Base-by-base conservation (phyloP, 192 early-diverging fungal genomes). In the Spizellomyces sp. region DNA sequence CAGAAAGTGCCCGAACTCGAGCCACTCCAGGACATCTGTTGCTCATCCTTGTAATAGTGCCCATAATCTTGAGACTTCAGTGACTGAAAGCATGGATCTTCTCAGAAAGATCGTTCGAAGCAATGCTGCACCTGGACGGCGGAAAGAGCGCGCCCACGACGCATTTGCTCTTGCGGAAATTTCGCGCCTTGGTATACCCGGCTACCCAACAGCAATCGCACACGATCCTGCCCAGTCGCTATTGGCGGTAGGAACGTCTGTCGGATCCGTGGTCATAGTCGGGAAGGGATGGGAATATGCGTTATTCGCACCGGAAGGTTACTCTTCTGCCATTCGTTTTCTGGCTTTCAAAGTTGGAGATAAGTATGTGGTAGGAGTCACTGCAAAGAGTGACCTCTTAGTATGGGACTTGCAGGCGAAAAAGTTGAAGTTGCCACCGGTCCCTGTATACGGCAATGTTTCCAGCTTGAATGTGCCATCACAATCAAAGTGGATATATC, bases 221-320 rank as follows among this genome's bases (percentile, higher is more conserved):
- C 84, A 75, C 48, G 87, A 89, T 55, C 74, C 80, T 43, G 84
- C 81, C 4, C 82, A 85, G 45, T 75, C 81, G 9, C 58, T 89
- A 21, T 74, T 89, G n/a, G 87, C 84, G 6, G 64, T 78, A 43
- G 83, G 87, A 80, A 77, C 71, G 6, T 70, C 71, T 45, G 76
- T 83, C 14, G 78, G 82, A 42, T 61, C 66, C 45, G 69, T 87
- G 43, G 67, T 77, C 21, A 64, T 89, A 9, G 79, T 80, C 70
- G 85, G 85, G 45, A 76, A 78, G 44, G 68, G 80, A 14, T 71
- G 60, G 70, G 70, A 71, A 8, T 10, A 12, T 5, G 45, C 54
- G 10, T 12, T 62, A 5, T n/a, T 10, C 45, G 15, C n/a, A n/a
- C 36, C 2, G 69, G 78, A 12, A 58, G 70, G 0, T 19, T 73